Evolutionary conservation across 495 filamentous ascomycete species (phyloP), one percentile per base, ranked within the genome.

Genomic region (Barbatosphaeria neglecta): DNA sequence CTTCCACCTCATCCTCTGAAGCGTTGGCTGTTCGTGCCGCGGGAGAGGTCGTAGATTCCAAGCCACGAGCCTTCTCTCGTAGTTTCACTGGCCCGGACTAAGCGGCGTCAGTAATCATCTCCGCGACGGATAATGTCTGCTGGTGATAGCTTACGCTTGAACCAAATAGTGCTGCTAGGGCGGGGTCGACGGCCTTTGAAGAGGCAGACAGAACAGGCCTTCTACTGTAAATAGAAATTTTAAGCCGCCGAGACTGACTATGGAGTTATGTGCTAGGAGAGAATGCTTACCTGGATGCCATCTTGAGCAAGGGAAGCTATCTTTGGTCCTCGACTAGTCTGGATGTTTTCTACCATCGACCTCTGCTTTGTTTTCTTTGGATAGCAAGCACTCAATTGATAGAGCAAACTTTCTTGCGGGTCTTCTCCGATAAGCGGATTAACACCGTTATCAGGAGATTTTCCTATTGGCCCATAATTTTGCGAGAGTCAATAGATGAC

Each of bases 151-250:
- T 64, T 70, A 92, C 88, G 69, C 86, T 90, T 22, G 76, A 70
- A 23, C 83, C 73, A 64, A 96, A 96, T 22, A 96, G 74, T 41
- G 84, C 83, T 50, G 84, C 80, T 52, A 96, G 57, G 44, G 72
- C 65, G 50, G 86, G 83, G 67, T 96, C 86, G 52, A 93, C 72
- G 50, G 75, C 68, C 55, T 71, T 72, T 40, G 59, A 59, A 0
- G 65, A 57, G 44, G 62, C 69, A 35, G 54, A 40, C 37, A 74
- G 41, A 24, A 41, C 43, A 20, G 50, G 46, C 49, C 61, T 66
- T 48, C 65, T 71, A 37, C 8, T 19, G 6, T 19, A 8, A 13
- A 31, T 31, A 31, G 27, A 31, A 10, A n/a, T 25, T 4, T 4
- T 25, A 9, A 25, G 24, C 24, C 24, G 9, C 9, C 9, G 24